Evolutionary conservation across 176 grass and related monocot species (phyloP).

Genomic region (Lolium perenne): DNA sequence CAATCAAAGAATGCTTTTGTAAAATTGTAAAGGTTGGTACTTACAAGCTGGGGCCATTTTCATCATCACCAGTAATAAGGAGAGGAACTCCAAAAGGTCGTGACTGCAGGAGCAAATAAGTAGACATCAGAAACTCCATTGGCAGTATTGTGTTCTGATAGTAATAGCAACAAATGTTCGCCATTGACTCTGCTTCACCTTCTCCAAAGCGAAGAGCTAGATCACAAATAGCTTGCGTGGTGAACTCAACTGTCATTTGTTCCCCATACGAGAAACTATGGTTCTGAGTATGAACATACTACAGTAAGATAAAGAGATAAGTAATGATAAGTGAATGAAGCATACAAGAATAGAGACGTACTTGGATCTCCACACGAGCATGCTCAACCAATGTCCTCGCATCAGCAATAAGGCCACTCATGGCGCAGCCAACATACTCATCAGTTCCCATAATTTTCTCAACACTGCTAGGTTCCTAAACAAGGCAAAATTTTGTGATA

Average conservation of each 20-base stretch:
- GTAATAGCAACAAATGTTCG: slow-evolving; percentile 32
- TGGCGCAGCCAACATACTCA: slow-evolving; percentile 86
- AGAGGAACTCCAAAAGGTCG: slow-evolving; percentile 94
- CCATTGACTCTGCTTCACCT: slow-evolving; percentile 97
- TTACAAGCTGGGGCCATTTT: slow-evolving; percentile 90
- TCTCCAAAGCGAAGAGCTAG: slow-evolving; percentile 93
- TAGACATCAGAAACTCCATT: slow-evolving; percentile 34
- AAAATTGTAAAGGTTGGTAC: not conserved
- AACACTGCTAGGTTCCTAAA: slow-evolving; percentile 93
- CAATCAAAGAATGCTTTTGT: not conserved
- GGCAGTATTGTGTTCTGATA: slow-evolving; percentile 15
- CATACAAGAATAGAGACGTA: not conserved
- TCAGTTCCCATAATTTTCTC: slow-evolving; percentile 99
- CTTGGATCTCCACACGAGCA: slow-evolving; percentile 94
- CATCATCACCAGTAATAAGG: slow-evolving; percentile 98
- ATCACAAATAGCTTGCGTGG: slow-evolving; percentile 96
- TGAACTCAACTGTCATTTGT: slow-evolving; percentile 92
- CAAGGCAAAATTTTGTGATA: not conserved
- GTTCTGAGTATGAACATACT: slow-evolving; percentile 59
- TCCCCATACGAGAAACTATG: slow-evolving; percentile 98
- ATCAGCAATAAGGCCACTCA: slow-evolving; percentile 96
- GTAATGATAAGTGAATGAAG: not conserved
- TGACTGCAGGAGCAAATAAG: slow-evolving; percentile 59
- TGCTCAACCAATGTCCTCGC: slow-evolving; percentile 95
- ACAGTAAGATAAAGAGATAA: slow-evolving; percentile 14